Base-by-base conservation (phyloP, 331 rosid genomes). In the Ulmus americana region DNA sequence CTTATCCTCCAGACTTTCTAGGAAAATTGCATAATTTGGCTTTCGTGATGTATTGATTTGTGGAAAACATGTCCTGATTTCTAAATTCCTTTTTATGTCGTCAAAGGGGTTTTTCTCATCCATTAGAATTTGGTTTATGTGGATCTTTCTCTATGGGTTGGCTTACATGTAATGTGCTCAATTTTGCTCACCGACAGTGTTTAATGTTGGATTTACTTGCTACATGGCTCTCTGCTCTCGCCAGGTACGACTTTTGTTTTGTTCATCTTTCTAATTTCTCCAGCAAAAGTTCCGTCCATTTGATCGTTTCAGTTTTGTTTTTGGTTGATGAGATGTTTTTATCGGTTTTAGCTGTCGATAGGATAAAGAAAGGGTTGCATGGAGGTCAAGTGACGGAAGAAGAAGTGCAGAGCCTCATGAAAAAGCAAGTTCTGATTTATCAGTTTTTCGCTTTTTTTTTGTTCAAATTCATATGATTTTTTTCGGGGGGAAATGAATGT, bases 331-430 rank as follows among this genome's bases (percentile, higher is more conserved):
- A 11, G 1, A 18, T 11, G 5, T 12, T 10, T 20, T 42, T 14
- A 16, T 41, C 10, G 0, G 14, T 53, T 54, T 38, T 82, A 92
- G 98, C 95, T 95, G 70, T 79, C 1, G 88, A 87, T 77, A 75
- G 83, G 55, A 92, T 92, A 57, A 69, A 84, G 35, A 81, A 85
- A 59, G 86, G 89, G 72, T 86, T 89, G 65, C 85, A 83, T 16
- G 90, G 95, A 45, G 81, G 62, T 42, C 87, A 85, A 75, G 41
- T 79, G 64, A 71, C 81, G 5, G 86, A 86, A 8, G 96, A 89
- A 69, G 95, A 89, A 79, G 82, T 85, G 13, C 78, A 82, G 59
- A 82, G 64, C 75, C 82, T 89, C 51, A 35, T 61, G 74, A 87
- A 83, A 55, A 64, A 45, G 95, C 89, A 77, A 77, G 80, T 54